Conservation (phyloP, 208 protist genomes). For the Trypanosoma grayi region DNA sequence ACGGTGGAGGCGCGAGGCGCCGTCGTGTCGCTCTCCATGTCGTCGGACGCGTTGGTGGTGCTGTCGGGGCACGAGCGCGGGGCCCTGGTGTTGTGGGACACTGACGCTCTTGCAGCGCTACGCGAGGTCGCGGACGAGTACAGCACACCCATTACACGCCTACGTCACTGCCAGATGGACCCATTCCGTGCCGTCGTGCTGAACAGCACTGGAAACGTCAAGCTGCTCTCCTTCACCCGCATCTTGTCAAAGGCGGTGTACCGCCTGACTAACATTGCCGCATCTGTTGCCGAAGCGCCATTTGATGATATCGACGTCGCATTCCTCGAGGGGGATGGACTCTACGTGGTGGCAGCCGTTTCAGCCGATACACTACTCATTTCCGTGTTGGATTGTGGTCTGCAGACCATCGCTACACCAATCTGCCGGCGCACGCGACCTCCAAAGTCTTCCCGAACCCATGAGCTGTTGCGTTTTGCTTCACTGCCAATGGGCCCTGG, state of each 20-base stretch:
- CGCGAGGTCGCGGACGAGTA: constrained; percentile 55
- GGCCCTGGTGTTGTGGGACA: constrained; percentile 45
- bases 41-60: constrained; percentile 28
- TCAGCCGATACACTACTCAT: constrained; percentile 44
- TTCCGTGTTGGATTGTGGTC: constrained; percentile 35
- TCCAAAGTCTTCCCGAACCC: constrained; percentile 23
- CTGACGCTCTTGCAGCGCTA: constrained; percentile 35
- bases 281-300: constrained; percentile 20
- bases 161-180: constrained; percentile 39
- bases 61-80: constrained; percentile 48
- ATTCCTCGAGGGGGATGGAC: constrained; percentile 20
- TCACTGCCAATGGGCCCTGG: constrained; percentile 28
- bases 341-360: constrained; percentile 47
- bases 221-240: constrained; percentile 47
- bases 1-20: constrained; percentile 17
- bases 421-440: constrained; percentile 35
- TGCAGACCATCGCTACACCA: constrained; percentile 22
- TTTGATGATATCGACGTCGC: constrained; percentile 40
- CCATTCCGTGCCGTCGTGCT: constrained; percentile 36
- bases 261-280: constrained; percentile 34
- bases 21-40: constrained; percentile 50
- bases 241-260: constrained; percentile 46
- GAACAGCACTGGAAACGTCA: constrained; percentile 36
- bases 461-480: constrained; percentile 51
- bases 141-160: constrained; percentile 28